Evolutionary conservation across 1,284 basidiomycete genomes (phyloP), one percentile per base, ranked within the genome.

Genomic region (Sphaerobolus stellatus): DNA sequence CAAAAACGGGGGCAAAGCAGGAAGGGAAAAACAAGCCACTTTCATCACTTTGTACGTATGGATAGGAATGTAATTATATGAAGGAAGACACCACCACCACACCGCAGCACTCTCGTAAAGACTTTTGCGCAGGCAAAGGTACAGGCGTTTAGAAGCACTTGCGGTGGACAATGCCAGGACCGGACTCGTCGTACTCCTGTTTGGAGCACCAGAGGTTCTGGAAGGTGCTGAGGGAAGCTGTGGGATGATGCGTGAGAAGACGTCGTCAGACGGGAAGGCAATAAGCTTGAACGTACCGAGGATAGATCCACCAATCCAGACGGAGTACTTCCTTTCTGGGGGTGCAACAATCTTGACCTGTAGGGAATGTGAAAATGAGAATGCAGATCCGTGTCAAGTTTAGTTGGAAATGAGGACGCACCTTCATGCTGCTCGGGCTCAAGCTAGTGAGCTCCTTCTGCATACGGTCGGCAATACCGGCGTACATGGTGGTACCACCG

Each of bases 291-390:
- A 50, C 30, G 7, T 25, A 56, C 54, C 50, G 58, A 98, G 81
- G 73, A 98, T 98, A 60, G 94, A 97, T 67, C 96, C 95, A 84
- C 96, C 95, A 69, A 98, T 98, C 95, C 95, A 98, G 76, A 98
- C 95, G 54, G 91, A 92, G 82, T 92, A 93, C 74, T 93, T 94
- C 68, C 93, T 80, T 78, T 95, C 93, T 46, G 92, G 93, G 54
- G 92, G 92, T 62, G 92, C 90, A 57, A 93, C 88, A 54, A 94
- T 93, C 85, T 93, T 95, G 80, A 96, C 90, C 87, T 94, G 77
- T 29, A 40, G 11, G 45, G 45, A 44, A 7, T 50, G 24, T 34
- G 31, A 50, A 28, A 40, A 20, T 13, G 27, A 20, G 33, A 36
- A 28, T 24, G 28, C 11, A n/a, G 3, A 38, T n/a, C 7, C 30